Base-by-base conservation (phyloP, 352 stramenopile species). In the Phytophthora kernoviae region DNA sequence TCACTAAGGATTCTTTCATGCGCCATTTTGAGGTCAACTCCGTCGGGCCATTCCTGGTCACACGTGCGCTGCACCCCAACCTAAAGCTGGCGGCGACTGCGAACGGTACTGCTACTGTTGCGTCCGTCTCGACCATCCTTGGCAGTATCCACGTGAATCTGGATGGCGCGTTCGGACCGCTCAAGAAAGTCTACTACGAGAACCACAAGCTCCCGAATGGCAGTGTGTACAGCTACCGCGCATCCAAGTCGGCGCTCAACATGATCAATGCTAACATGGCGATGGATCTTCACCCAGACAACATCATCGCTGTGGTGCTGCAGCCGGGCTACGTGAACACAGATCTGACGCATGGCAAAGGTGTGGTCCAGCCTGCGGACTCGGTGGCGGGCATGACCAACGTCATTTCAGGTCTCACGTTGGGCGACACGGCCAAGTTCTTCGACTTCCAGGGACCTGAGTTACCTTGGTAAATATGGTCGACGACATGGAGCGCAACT, bases 211-310 rank as follows among this genome's bases (percentile, higher is more conserved):
- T 34, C 26, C 54, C 41, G n/a, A n/a, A 45, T 7, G 73, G 82
- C 22, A 65, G 57, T 15, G 62, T 65, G 32, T 91, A 90, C 58
- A 81, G 75, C 47, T 92, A 94, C 54, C 66, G 77, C 27, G 74
- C 83, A 40, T 88, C 76, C 32, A 91, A 92, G 54, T 46, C 80
- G 1, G 85, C 81, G 11, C 55, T 90, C 26, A 94, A 94, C 62
- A 87, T 80, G 70, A 46, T 88, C 37, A 85, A 68, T 50, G 65
- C 61, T 47, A 68, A 43, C 24, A 39, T 90, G 22, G 54, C 69
- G 12, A 44, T 75, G 3, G 77, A 90, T 22, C 59, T 88, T 1
- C 66, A 77, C 54, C 34, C 46, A 14, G 52, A 83, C 36, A 78
- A 73, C 4, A 82, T 90, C 39, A 45, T 41, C 0, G 53, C 68